Base-by-base conservation (phyloP, 192 early-diverging fungal species). In the Backusella psychrophila region DNA sequence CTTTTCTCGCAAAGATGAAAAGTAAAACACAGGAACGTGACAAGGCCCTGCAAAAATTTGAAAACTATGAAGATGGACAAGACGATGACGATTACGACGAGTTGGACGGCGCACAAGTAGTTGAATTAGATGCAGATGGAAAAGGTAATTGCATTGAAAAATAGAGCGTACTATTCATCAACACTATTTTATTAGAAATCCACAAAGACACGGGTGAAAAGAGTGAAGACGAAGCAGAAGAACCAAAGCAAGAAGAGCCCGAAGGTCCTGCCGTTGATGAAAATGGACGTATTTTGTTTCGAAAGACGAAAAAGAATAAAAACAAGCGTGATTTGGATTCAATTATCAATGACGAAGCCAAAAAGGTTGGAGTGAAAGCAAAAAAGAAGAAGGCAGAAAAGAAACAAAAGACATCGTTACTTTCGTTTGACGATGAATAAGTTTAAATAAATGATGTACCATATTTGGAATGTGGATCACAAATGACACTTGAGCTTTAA, bases 61-160 rank as follows among this genome's bases (percentile, higher is more conserved):
- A 71, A 33, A 59, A 78, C 59, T 75, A 77, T 33, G 59, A 77
- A 72, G 76, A 77, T 72, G 76, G 76, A 29, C 72, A 75, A 34
- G 76, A 77, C 63, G 80, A 82, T 71, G 80, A 75, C 7, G 80
- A 81, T 63, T 76, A 77, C 44, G 80, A 82, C 42, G 83, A 82
- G 33, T 56, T 82, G 4, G 76, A 77, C 1, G 80, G 80, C 15
- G 80, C 80, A 59, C 80, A 82, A 69, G 80, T 82, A 4, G 80
- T 82, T 1, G 75, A 69, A 66, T 38, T 81, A 23, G 76, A 81
- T 35, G 59, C 23, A 2, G 33, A 73, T 34, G 77, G 77, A 34
- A 66, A 68, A 78, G 77, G 77, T 78, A 73, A 6, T 39, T n/a
- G 44, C 34, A 2, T 19, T 9, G 15, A 66, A 29, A 19, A 6